Base-by-base conservation (phyloP, 441 rosid genomes). In the Arabidopsis lyrata region DNA sequence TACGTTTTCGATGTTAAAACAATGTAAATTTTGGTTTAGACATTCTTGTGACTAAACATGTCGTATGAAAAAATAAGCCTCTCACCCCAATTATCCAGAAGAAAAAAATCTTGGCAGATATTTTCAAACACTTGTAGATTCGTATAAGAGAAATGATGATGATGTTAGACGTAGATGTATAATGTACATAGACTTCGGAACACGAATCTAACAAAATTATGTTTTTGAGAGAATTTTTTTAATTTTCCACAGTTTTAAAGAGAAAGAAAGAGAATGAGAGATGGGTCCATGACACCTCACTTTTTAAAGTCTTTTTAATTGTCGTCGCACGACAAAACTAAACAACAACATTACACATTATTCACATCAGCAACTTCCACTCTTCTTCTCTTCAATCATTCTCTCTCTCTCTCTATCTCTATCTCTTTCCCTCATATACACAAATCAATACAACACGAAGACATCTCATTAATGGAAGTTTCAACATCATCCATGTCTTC, bases 271-370 rank as follows among this genome's bases (percentile, higher is more conserved):
- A 63, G 67, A 65, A 59, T 31, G 73, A 64, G 57, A 65, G 63
- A 71, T 59, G 74, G 81, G 81, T 77, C 77, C 77, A 72, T 54
- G 81, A 60, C 77, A 72, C 81, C 81, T 77, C 81, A 72, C 77
- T 67, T 76, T 57, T 77, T 57, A 44, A 66, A 53, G 73, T 72
- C 77, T 66, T 72, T 77, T 77, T 2, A 77, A 71, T 65, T 76
- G 75, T 76, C 71, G 70, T 76, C 66, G 71, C 71, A 63, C 71
- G 73, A 71, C 80, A 77, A 71, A 72, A 77, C 66, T 58, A 66
- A 72, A 72, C 73, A 72, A 72, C 73, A 72, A 42, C 57, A 77
- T 71, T 65, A 72, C 72, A 71, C 77, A 72, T 72, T 60, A 61
- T 77, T 77, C 77, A 72, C 70, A 77, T 42, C 58, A 59, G 77